Conservation (phyloP, 2,329 filamentous ascomycete species). For the Stemphylium vesicarium region DNA sequence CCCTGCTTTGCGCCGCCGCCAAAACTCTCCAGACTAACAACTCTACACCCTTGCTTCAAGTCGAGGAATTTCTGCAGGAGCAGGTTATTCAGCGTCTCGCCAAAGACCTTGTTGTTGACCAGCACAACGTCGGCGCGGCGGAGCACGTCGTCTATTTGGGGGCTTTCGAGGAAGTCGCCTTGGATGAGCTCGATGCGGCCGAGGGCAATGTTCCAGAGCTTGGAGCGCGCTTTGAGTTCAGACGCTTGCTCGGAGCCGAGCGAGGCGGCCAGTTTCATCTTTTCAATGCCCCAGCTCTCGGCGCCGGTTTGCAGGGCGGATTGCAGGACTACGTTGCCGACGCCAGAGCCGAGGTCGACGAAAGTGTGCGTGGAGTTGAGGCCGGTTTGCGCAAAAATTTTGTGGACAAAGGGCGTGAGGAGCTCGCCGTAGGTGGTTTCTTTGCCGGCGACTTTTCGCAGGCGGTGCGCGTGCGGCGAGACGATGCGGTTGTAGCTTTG, state of each 20-base stretch:
- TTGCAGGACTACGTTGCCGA: slow-evolving; percentile 94
- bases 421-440: slow-evolving; percentile 96
- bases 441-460: slow-evolving; percentile 86
- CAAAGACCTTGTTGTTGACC: slow-evolving; percentile 98
- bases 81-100: slow-evolving; percentile 81
- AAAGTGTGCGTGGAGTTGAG: slow-evolving; percentile 87
- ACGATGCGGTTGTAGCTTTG: slow-evolving; percentile 94
- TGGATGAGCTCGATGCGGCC: slow-evolving; percentile 80
- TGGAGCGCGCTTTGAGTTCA: slow-evolving; percentile 85
- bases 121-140: slow-evolving; percentile 91
- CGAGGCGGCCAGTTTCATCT: slow-evolving; percentile 88
- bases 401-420: slow-evolving; percentile 80
- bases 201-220: slow-evolving; percentile 84
- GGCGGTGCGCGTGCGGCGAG: slow-evolving; percentile 81
- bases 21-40: slow-evolving; percentile 92
- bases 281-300: slow-evolving; percentile 94
- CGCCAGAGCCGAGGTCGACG: slow-evolving; percentile 92
- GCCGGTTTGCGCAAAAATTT: slow-evolving; percentile 77
- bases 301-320: slow-evolving; percentile 92
- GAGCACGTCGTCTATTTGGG: slow-evolving; percentile 73
- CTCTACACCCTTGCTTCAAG: slow-evolving; percentile 85
- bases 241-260: slow-evolving; percentile 79
- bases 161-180: slow-evolving; percentile 82
- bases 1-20: slow-evolving; percentile 72
- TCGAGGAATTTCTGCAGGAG: slow-evolving; percentile 91